A percentile compares a stretch with the other conserved stretches of the same genome.
Evolutionary conservation across 1,139 yeast species (phyloP).

Genomic region (Saccharomyces hybrid): DNA sequence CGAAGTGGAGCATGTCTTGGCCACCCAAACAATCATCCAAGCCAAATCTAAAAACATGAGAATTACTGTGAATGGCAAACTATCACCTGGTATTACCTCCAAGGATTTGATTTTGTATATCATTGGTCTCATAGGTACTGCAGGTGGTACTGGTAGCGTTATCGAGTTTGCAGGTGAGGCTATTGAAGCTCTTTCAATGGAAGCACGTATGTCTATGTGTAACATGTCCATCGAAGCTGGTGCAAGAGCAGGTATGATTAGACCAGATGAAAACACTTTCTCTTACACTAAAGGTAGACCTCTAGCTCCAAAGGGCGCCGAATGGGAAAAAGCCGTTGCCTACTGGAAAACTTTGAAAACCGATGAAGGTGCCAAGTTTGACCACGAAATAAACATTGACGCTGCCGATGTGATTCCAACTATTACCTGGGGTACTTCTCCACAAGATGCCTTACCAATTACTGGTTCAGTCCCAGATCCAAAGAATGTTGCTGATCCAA

Average conservation of each 20-base stretch:
- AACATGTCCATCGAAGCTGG: constrained; percentile 98
- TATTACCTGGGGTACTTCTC: constrained; percentile 98
- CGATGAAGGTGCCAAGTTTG: constrained; percentile 86
- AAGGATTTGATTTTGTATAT: constrained; percentile 91
- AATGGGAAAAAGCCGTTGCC: constrained; percentile 87
- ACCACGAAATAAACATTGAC: constrained; percentile 69
- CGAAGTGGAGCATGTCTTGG: constrained; percentile 96
- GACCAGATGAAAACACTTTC: constrained; percentile 84
- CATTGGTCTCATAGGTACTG: constrained; percentile 94
- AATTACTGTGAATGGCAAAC: constrained; percentile 73
- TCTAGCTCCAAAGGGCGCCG: constrained; percentile 82
- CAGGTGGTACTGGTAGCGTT: constrained; percentile 97
- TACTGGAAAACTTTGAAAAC: constrained; percentile 87
- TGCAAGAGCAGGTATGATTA: constrained; percentile 98
- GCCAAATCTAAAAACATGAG: constrained; percentile 94
- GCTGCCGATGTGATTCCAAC: constrained; percentile 89
- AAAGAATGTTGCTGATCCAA: constrained; percentile 58
- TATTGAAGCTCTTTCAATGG: constrained; percentile 82
- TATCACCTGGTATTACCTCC: constrained; percentile 83
- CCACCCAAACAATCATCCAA: constrained; percentile 93
- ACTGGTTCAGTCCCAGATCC: constrained; percentile 90
- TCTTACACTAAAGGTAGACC: constrained; percentile 89
- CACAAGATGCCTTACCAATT: constrained; percentile 95
- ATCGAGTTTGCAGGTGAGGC: constrained; percentile 96
- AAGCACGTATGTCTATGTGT: constrained; percentile 99